Evolutionary conservation across 2,329 filamentous ascomycete genomes (phyloP).

Genomic region (Alternaria atra): DNA sequence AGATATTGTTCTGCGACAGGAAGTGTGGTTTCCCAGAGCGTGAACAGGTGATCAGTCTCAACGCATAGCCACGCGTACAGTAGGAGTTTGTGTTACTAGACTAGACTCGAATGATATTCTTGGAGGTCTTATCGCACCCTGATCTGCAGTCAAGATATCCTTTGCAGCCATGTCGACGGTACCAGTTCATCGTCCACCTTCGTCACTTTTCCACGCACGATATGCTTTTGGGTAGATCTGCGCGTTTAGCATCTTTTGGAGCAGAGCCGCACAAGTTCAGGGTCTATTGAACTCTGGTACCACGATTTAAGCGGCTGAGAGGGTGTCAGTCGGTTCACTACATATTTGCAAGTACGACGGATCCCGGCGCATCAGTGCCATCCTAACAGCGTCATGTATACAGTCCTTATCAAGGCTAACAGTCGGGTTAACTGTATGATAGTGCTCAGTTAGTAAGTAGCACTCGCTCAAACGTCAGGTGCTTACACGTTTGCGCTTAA

Average conservation of each 20-base stretch:
- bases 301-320: background rate
- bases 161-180: background rate
- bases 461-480: background rate
- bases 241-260: background rate
- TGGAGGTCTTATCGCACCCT: constrained; percentile 2
- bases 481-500: background rate
- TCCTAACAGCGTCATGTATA: background rate
- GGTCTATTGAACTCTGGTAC: background rate
- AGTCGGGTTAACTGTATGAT: background rate
- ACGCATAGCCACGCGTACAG: constrained; percentile 11
- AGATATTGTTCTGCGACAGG: background rate
- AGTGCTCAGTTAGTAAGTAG: background rate
- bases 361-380: background rate
- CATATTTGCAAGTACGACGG: background rate
- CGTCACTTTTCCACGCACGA: background rate
- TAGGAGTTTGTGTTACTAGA: constrained; percentile 6
- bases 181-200: background rate
- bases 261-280: background rate
- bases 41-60: background rate
- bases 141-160: background rate
- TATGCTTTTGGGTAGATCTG: background rate
- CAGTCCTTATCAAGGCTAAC: rapidly evolving
- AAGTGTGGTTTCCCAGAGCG: background rate
- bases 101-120: background rate
- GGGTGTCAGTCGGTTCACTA: background rate